Percentiles rank a stretch among this genome's conserved stretches.
Evolutionary conservation across 805 yeast species (phyloP).

Genomic region (Wickerhamomyces strasburgensis): DNA sequence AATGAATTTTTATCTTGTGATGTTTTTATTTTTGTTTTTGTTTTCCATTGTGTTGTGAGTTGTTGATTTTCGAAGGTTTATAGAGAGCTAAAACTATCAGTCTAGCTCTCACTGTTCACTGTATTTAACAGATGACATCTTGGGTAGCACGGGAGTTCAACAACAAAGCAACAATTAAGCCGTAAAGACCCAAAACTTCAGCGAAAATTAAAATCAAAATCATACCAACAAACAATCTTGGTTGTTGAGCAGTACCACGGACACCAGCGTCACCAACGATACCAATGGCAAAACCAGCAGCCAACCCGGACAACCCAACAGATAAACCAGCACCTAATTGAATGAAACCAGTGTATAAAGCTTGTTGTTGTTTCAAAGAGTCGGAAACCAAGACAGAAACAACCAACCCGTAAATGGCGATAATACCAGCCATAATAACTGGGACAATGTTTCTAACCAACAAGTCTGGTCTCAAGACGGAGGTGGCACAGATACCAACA

Average conservation of each 20-base stretch:
- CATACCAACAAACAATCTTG: constrained; percentile 97
- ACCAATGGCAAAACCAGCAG: constrained; percentile 99
- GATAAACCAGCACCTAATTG: constrained; percentile 98
- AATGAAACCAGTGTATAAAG: constrained; percentile 94
- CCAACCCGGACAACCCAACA: constrained; percentile 94
- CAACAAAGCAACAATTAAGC: constrained; percentile 95
- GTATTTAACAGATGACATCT: constrained; percentile 70
- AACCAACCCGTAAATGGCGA: constrained; percentile 96
- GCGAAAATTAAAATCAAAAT: constrained; percentile 97
- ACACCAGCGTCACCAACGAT: constrained; percentile 99
- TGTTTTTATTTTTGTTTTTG: no score
- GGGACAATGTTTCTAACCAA: constrained; percentile 92
- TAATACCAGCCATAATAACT: constrained; percentile 99
- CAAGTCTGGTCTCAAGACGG: constrained; percentile 95
- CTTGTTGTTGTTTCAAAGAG: constrained; percentile 83
- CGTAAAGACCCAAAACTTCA: constrained; percentile 97
- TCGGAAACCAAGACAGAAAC: constrained; percentile 93
- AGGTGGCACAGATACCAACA: constrained; percentile 98
- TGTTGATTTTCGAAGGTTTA: not conserved
- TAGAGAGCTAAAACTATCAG: not conserved
- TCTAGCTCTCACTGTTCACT: not conserved
- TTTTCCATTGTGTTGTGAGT: no score
- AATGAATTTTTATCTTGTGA: no score
- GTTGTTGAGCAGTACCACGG: constrained; percentile 97
- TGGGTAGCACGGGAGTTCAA: constrained; percentile 97